Conservation (phyloP, 2,329 filamentous ascomycete genomes). For the Xylaria hypoxylon region DNA sequence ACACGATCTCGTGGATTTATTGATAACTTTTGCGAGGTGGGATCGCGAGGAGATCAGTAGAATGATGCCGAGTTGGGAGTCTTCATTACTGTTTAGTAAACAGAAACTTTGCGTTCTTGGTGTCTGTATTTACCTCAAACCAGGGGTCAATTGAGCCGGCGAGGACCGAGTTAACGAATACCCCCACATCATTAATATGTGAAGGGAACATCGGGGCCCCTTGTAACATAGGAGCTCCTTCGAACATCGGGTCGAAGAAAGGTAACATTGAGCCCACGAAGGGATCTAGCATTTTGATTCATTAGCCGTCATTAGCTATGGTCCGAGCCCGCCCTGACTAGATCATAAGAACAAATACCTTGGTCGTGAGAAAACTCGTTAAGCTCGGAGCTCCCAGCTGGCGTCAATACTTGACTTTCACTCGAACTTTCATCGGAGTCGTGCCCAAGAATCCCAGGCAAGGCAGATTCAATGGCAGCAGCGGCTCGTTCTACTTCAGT, state of each 20-base stretch:
- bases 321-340: neutral
- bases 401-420: slow-evolving; percentile 25
- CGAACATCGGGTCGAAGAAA: slow-evolving; percentile 38
- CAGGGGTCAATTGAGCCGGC: slow-evolving; percentile 33
- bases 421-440: slow-evolving; percentile 27
- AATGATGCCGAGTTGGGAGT: slow-evolving; percentile 12
- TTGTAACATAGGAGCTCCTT: slow-evolving; percentile 29
- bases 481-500: slow-evolving; percentile 33
- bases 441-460: slow-evolving; percentile 32
- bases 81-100: slow-evolving; percentile 23
- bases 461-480: slow-evolving; percentile 32
- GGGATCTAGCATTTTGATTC: slow-evolving; percentile 20
- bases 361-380: slow-evolving; percentile 19
- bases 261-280: slow-evolving; percentile 34
- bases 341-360: slow-evolving; percentile 16
- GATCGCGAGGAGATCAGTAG: slow-evolving; percentile 1
- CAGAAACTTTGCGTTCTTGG: neutral
- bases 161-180: slow-evolving; percentile 36
- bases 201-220: slow-evolving; percentile 33
- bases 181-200: slow-evolving; percentile 34
- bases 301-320: slow-evolving; percentile 10
- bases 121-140: slow-evolving; percentile 24
- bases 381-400: slow-evolving; percentile 16
- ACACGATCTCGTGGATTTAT: neutral
- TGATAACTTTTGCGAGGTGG: neutral